Evolutionary conservation across 805 yeast genomes (phyloP).

Genomic region (Yamadazyma sp.): DNA sequence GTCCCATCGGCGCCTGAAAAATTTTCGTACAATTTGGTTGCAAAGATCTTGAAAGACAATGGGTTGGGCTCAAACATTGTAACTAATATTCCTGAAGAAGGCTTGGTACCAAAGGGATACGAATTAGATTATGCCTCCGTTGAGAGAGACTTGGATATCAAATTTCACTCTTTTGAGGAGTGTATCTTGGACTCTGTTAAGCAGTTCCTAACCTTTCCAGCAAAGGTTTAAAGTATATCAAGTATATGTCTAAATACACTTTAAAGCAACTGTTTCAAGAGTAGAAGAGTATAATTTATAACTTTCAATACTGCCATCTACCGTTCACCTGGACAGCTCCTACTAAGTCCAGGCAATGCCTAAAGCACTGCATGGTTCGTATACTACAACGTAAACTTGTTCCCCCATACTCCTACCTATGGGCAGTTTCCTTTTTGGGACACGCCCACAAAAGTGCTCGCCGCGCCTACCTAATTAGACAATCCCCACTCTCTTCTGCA

Average conservation of each 20-base stretch:
- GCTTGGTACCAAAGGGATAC: slow-evolving; percentile 12
- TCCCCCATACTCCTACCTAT: slow-evolving; percentile 2
- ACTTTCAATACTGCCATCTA: too few relatives aligned
- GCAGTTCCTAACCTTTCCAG: slow-evolving; percentile 12
- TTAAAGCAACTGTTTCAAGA: too few relatives aligned
- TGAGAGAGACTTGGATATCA: slow-evolving; percentile 14
- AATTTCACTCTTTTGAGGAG: slow-evolving; percentile 11
- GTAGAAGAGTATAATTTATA: too few relatives aligned
- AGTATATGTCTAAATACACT: too few relatives aligned
- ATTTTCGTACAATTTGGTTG: slow-evolving; percentile 28
- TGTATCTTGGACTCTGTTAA: slow-evolving; percentile 14
- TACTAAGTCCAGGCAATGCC: too few relatives aligned
- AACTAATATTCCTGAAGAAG: slow-evolving; percentile 5
- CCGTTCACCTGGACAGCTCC: too few relatives aligned
- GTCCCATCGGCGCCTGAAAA: slow-evolving; percentile 28
- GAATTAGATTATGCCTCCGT: slow-evolving; percentile 15
- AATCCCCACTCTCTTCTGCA: not conserved
- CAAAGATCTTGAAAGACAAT: slow-evolving; percentile 25
- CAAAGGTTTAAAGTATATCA: too few relatives aligned
- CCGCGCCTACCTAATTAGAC: slow-evolving; percentile 1
- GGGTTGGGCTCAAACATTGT: slow-evolving; percentile 20
- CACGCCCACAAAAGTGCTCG: not conserved
- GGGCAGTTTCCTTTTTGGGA: not conserved
- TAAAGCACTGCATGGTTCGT: too few relatives aligned
- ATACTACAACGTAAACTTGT: too few relatives aligned